Conservation (phyloP, 345 rosid genomes). For the Limnanthes douglasii region DNA sequence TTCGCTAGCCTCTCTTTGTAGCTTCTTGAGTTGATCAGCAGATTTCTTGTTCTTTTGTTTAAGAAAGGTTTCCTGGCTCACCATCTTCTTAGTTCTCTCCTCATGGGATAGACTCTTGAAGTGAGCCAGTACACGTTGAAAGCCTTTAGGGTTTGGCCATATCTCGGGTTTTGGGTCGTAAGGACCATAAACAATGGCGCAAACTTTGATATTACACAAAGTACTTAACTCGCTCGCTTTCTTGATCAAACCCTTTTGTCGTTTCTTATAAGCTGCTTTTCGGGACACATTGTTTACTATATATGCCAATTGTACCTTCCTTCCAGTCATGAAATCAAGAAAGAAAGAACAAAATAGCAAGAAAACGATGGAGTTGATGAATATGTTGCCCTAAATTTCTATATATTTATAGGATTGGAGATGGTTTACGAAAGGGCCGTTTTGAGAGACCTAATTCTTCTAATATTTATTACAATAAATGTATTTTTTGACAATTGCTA, state of each 20-base stretch:
- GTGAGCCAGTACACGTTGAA: constrained; percentile 11
- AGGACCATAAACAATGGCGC: constrained; percentile 17
- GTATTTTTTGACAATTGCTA: too few species aligned
- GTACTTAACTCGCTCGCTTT: constrained; percentile 14
- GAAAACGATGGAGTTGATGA: constrained; percentile 1
- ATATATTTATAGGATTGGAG: too few species aligned
- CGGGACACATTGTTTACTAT: constrained; percentile 11
- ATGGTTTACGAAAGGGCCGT: too few species aligned
- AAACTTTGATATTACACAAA: constrained; percentile 13
- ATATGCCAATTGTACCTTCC: constrained; percentile 14
- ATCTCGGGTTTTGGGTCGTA: constrained; percentile 20
- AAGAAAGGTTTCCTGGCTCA: constrained; percentile 27
- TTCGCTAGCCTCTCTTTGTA: constrained; percentile 12
- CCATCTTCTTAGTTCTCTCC: constrained; percentile 31
- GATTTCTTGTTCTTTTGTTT: constrained; percentile 17
- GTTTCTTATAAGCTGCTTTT: constrained; percentile 14
- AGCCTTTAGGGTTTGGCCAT: constrained; percentile 21
- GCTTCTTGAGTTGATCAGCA: constrained; percentile 19
- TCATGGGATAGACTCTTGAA: constrained; percentile 16
- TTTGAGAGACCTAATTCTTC: too few species aligned
- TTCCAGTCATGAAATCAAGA: constrained; percentile 11
- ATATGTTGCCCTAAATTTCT: too few species aligned
- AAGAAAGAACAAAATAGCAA: not conserved
- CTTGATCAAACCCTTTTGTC: constrained; percentile 14
- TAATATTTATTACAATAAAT: too few species aligned